Evolutionary conservation across 2,329 filamentous ascomycete genomes (phyloP).

Genomic region (Beauveria pseudobassiana): DNA sequence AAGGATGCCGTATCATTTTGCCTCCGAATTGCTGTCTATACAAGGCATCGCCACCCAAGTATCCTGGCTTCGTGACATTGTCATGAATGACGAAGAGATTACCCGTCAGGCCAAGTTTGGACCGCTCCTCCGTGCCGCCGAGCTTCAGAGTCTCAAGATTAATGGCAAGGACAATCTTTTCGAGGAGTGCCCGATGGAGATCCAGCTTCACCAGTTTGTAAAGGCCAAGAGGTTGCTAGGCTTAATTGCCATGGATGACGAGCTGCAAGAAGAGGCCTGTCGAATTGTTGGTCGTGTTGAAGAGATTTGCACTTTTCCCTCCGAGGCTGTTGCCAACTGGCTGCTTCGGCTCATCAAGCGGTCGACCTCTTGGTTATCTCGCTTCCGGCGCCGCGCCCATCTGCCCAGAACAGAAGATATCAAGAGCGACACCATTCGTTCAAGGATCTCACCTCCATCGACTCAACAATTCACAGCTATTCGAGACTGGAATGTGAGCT

Average conservation of each 20-base stretch:
- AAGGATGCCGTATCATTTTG: conserved; percentile 52
- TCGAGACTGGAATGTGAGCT: conserved; percentile 49
- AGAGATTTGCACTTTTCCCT: conserved; percentile 40
- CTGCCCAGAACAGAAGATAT: conserved; percentile 51
- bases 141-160: conserved; percentile 43
- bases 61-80: conserved; percentile 52
- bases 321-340: conserved; percentile 47
- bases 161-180: conserved; percentile 52
- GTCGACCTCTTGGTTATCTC: conserved; percentile 46
- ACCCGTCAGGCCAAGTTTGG: conserved; percentile 39
- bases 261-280: conserved; percentile 53
- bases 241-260: conserved; percentile 51
- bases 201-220: conserved; percentile 47
- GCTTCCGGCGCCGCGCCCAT: conserved; percentile 48
- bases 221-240: conserved; percentile 44
- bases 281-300: conserved; percentile 51
- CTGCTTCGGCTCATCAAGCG: conserved; percentile 43
- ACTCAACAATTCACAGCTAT: conserved; percentile 53
- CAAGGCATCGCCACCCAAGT: conserved; percentile 30
- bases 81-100: conserved; percentile 41
- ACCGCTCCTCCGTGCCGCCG: conserved; percentile 37
- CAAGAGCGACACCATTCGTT: conserved; percentile 38
- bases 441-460: conserved; percentile 46
- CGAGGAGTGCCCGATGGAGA: conserved; percentile 48
- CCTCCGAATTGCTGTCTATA: conserved; percentile 40